phyloP scores from a whole-genome alignment of 768 basidiomycete genomes.

The Boletellus ananas region DNA sequence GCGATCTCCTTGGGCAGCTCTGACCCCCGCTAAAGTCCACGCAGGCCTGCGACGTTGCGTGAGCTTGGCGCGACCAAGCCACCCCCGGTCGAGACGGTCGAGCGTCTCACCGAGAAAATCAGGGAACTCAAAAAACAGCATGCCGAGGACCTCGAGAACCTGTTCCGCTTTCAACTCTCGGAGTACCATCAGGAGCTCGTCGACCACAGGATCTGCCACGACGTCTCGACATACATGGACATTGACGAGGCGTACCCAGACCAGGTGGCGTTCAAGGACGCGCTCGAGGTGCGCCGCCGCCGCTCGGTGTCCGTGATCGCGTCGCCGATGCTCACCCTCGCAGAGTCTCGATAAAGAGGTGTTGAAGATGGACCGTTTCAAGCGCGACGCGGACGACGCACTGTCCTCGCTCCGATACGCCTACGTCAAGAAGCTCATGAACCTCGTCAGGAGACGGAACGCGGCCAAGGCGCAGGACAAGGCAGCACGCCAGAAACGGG shows the following conservation, averaged over 20 bases:
- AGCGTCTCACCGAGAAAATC: conserved; percentile 28
- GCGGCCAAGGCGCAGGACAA: conserved; percentile 18
- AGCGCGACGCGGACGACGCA: conserved; percentile 26
- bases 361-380: conserved; percentile 17
- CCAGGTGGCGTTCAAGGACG: conserved; percentile 26
- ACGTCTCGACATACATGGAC: conserved; percentile 27
- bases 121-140: conserved; percentile 29
- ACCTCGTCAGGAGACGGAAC: conserved; percentile 14
- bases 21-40: not conserved
- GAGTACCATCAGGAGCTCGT: conserved; percentile 33
- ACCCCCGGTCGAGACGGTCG: conserved; percentile 22
- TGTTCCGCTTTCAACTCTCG: conserved; percentile 28
- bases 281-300: conserved; percentile 17
- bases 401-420: conserved; percentile 30
- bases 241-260: conserved; percentile 23
- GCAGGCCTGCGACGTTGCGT: conserved; percentile 20
- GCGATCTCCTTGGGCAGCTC: not conserved
- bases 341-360: conserved; percentile 21
- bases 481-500: conserved; percentile 18
- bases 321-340: not conserved
- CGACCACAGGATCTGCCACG: conserved; percentile 24
- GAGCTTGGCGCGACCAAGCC: conserved; percentile 17
- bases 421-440: conserved; percentile 24
- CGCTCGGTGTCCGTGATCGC: too few relatives aligned
- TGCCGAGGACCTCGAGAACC: conserved; percentile 26